Conservation (phyloP, 192 early-diverging fungal species). For the Chytriomyces hyalinus region DNA sequence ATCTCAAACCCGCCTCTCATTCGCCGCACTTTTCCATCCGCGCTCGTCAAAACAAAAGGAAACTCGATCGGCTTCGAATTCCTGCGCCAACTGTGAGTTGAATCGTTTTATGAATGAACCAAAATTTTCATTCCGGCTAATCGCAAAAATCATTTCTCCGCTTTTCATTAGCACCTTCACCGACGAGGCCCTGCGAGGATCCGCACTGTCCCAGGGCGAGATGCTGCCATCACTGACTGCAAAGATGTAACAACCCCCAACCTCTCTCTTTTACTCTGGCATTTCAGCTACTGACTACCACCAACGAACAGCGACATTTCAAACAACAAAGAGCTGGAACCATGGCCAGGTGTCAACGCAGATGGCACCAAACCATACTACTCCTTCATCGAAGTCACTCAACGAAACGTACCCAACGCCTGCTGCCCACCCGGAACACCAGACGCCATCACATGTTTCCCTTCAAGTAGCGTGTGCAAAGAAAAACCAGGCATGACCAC, state of each 20-base stretch:
- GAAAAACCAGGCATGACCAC: too few relatives aligned
- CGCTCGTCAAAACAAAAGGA: neutral
- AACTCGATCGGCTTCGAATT: neutral
- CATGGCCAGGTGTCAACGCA: neutral
- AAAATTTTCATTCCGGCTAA: neutral
- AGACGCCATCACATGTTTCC: neutral
- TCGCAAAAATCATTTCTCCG: neutral
- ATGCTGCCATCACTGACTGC: conserved; percentile 3
- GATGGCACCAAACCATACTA: neutral
- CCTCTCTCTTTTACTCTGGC: too few relatives aligned
- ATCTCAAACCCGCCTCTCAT: conserved; percentile 15
- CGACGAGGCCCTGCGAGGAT: conserved; percentile 18
- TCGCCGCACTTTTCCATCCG: neutral
- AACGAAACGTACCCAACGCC: neutral
- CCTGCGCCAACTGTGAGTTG: neutral
- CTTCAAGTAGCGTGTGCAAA: too few relatives aligned
- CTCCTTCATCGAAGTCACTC: neutral
- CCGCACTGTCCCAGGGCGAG: conserved; percentile 4
- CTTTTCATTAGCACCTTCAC: conserved; percentile 15
- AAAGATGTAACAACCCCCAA: neutral
- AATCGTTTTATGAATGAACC: neutral
- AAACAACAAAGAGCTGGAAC: neutral
- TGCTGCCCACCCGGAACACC: neutral
- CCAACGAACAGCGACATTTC: neutral
- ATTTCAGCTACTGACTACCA: too few relatives aligned